phyloP scores from a whole-genome alignment of 73 alveolate species.

The Durusdinium trenchii region DNA sequence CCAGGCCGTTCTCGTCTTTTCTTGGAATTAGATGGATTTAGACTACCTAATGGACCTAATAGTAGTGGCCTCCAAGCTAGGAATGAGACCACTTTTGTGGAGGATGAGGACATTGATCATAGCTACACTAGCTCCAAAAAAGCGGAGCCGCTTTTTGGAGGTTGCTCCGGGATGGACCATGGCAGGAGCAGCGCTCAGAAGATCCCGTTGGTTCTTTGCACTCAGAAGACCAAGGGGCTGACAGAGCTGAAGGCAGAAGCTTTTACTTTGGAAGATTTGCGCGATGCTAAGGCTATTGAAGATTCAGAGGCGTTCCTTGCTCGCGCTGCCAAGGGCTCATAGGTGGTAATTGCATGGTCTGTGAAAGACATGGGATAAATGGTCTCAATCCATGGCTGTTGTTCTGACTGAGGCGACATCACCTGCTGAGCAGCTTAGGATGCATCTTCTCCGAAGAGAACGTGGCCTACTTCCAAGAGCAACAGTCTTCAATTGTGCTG shows the following conservation, averaged over 20 bases:
- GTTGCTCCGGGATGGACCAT: constrained; percentile 22
- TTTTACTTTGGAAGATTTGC: background rate
- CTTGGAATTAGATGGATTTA: too few relatives aligned
- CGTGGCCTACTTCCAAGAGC: background rate
- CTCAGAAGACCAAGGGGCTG: too few relatives aligned
- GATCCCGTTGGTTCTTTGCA: background rate
- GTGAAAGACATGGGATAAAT: too few relatives aligned
- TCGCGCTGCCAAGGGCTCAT: constrained; percentile 37
- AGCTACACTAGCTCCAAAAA: too few relatives aligned
- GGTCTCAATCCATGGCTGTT: too few relatives aligned
- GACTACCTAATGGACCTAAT: too few relatives aligned
- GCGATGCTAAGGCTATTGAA: background rate
- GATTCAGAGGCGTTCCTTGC: constrained; percentile 63
- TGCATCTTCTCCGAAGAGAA: constrained; percentile 43
- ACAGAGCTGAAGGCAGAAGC: background rate
- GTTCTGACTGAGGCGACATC: constrained; percentile 86
- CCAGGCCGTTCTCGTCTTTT: too few relatives aligned
- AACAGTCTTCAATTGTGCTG: background rate
- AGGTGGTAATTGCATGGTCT: background rate
- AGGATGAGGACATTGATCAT: too few relatives aligned
- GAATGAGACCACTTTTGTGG: too few relatives aligned
- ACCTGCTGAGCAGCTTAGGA: constrained; percentile 80
- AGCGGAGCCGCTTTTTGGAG: too few relatives aligned
- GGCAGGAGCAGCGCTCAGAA: constrained; percentile 23
- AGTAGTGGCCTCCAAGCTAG: too few relatives aligned